Evolutionary conservation across 1,284 basidiomycete genomes (phyloP).

Genomic region (Veloboletus limbatus): DNA sequence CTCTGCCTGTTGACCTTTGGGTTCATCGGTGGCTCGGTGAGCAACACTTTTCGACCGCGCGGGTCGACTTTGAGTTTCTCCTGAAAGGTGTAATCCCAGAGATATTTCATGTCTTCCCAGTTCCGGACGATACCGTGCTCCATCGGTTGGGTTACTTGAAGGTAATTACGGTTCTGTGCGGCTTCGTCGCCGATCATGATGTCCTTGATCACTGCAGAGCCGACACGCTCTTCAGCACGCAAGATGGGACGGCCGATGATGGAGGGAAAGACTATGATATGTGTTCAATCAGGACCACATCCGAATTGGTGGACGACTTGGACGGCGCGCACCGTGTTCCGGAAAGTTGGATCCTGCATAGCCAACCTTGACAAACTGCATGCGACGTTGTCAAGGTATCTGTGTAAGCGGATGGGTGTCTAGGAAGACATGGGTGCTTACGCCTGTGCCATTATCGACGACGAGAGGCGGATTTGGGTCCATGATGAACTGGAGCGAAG

Average conservation of each 20-base stretch:
- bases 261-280: slow-evolving; percentile 82
- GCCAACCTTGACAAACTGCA: slow-evolving; percentile 96
- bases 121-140: slow-evolving; percentile 99
- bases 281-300: slow-evolving; percentile 1
- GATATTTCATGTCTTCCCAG: slow-evolving; percentile 98
- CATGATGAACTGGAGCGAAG: slow-evolving; percentile 39
- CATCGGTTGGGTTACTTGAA: slow-evolving; percentile 98
- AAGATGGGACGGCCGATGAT: slow-evolving; percentile 96
- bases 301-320: not conserved
- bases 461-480: slow-evolving; percentile 77
- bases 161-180: slow-evolving; percentile 89
- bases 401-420: slow-evolving; percentile 9
- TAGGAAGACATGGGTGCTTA: slow-evolving; percentile 42
- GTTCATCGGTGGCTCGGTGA: slow-evolving; percentile 99
- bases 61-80: slow-evolving; percentile 93
- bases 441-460: slow-evolving; percentile 97
- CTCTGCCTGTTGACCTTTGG: slow-evolving; percentile 89
- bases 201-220: slow-evolving; percentile 84
- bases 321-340: slow-evolving; percentile 75
- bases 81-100: slow-evolving; percentile 99
- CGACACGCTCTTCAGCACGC: slow-evolving; percentile 93
- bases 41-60: slow-evolving; percentile 83
- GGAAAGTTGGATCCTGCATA: slow-evolving; percentile 99
- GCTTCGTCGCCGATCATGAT: slow-evolving; percentile 99
- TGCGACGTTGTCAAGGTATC: not conserved